These are phyloP conservation scores for Iberis pinnata DNA, from an alignment of 345 rosid species.

Conservation along the genomic window DNA sequence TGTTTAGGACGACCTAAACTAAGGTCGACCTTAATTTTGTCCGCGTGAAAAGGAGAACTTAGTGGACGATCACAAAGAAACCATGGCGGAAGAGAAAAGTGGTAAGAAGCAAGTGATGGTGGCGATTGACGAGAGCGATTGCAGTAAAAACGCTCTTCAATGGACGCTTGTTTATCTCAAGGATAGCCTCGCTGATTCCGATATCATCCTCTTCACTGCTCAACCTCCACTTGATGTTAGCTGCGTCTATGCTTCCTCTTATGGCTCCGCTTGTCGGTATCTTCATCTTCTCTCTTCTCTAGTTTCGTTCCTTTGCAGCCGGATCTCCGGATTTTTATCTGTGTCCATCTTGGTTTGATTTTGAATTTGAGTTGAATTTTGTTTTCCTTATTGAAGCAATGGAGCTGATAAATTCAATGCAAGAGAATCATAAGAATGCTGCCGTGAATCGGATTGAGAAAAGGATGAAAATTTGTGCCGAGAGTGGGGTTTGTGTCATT, in stretches of 20 bases:
- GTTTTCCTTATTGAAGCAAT: conserved; percentile 33
- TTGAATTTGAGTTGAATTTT: not conserved
- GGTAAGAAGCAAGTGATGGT: conserved; percentile 64
- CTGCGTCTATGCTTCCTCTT: conserved; percentile 51
- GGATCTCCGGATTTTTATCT: not conserved
- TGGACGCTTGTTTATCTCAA: conserved; percentile 52
- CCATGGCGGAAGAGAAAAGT: conserved; percentile 30
- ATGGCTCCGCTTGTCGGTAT: conserved; percentile 47
- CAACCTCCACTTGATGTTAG: conserved; percentile 37
- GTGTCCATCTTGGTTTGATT: not conserved
- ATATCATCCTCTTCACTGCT: conserved; percentile 51
- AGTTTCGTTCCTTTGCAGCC: not conserved
- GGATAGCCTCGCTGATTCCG: conserved; percentile 36
- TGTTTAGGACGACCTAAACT: no score
- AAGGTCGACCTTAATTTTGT: no score
- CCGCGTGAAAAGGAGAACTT: no score
- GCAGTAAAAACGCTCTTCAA: conserved; percentile 50
- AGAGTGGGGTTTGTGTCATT: conserved; percentile 39
- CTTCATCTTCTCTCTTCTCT: not conserved
- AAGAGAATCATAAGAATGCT: conserved; percentile 45
- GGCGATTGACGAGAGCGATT: conserved; percentile 73
- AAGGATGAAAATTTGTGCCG: conserved; percentile 45
- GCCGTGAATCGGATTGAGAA: conserved; percentile 31
- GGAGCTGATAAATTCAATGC: conserved; percentile 40
- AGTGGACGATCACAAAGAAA: not conserved